Evolutionary conservation across 2,329 filamentous ascomycete genomes (phyloP), one percentile per base, ranked within the genome.

Genomic region (Decorospora gaudefroyi): DNA sequence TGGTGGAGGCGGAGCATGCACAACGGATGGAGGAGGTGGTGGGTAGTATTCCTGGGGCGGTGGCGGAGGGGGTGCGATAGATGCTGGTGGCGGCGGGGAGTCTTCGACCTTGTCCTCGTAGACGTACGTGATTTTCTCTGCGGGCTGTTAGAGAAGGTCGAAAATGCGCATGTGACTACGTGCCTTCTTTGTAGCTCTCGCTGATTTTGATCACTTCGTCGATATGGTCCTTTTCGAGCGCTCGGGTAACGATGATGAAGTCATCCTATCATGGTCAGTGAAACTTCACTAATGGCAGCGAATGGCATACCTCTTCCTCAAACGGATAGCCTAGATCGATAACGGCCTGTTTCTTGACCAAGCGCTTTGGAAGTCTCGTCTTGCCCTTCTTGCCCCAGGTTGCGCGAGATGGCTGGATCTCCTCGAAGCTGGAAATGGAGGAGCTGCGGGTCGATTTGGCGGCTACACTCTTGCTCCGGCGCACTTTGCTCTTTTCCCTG

Each of bases 211-310:
- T 87, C 30, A 96, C 78, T 61, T 95, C 87, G 58, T 96, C 90
- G 52, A 96, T 96, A 59, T 96, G 90, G 12, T 92, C 84, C 59
- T 95, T 91, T 11, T 89, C 88, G 4, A 97, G 78, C 7, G 92
- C 91, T 64, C 88, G 86, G 57, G 87, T 83, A 22, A 97, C 84
- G 38, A 96, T 81, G 58, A 93, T 83, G 15, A 86, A 87, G 56
- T 87, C 85, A 26, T 87, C 89, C 88, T 93, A 55, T 6, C 5
- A 23, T 22, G 42, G 38, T 59, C 53, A 80, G 72, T 27, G 42
- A 34, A 5, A 26, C 27, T 31, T 21, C 6, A 17, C 9, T 11
- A 32, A 4, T 22, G 7, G 11, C 7, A 27, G 3, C 18, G 34
- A 21, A 15, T 15, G 15, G 53, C 81, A 57, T 71, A 91, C 89